phyloP scores from a whole-genome alignment of 441 rosid species.

The Populus hybrid region DNA sequence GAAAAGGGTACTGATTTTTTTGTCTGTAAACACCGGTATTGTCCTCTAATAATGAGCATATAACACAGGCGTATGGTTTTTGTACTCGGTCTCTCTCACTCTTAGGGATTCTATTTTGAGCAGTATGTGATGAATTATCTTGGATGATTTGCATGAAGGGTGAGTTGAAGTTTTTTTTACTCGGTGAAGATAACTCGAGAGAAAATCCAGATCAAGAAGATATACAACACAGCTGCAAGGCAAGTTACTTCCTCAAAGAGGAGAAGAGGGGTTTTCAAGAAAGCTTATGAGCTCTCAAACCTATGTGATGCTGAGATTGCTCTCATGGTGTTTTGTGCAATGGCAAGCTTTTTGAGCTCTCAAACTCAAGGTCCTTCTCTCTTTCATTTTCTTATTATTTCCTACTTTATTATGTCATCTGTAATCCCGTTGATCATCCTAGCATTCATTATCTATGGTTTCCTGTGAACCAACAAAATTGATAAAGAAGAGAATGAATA shows the following conservation, averaged over 20 bases:
- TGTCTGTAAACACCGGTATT: background rate
- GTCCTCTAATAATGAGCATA: background rate
- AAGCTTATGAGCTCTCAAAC: conserved; percentile 39
- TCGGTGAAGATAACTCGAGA: conserved; percentile 34
- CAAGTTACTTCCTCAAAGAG: conserved; percentile 53
- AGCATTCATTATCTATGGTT: background rate
- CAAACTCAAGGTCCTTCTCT: conserved; percentile 34
- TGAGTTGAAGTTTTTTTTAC: background rate
- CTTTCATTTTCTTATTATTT: background rate
- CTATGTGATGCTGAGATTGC: conserved; percentile 51
- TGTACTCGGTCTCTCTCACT: too few species aligned
- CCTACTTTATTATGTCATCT: background rate
- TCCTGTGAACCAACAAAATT: background rate
- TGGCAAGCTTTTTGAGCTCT: conserved; percentile 44
- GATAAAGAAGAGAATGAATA: background rate
- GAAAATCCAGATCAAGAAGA: conserved; percentile 45
- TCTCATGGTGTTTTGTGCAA: conserved; percentile 39
- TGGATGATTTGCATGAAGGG: conserved; percentile 9
- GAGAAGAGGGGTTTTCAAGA: conserved; percentile 49
- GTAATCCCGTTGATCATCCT: background rate
- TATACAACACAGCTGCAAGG: conserved; percentile 35
- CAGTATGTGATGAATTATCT: background rate
- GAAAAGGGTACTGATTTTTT: background rate
- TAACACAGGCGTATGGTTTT: too few species aligned
- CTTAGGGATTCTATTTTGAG: too few species aligned